phyloP scores from a whole-genome alignment of 1,139 yeast species.

The Yamadazyma dendronema region DNA sequence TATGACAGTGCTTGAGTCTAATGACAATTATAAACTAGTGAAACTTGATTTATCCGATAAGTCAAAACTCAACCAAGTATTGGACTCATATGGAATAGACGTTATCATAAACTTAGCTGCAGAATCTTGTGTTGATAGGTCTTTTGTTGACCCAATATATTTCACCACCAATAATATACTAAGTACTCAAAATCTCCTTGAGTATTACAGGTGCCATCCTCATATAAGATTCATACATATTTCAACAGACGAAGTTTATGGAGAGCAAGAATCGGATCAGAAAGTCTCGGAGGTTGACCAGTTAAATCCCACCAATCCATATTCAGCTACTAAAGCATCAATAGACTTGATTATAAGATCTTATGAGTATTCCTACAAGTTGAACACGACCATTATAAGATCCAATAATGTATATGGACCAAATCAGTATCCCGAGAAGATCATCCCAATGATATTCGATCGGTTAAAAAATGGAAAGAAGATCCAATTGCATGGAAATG shows the following conservation, averaged over 20 bases:
- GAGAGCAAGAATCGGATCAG: conserved; percentile 31
- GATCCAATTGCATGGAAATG: conserved; percentile 48
- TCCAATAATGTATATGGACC: conserved; percentile 60
- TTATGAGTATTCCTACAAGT: conserved; percentile 41
- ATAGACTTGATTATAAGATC: conserved; percentile 51
- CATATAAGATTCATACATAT: conserved; percentile 41
- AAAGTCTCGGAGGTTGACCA: conserved; percentile 34
- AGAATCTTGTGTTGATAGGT: conserved; percentile 56
- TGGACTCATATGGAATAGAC: conserved; percentile 21
- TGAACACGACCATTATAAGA: conserved; percentile 46
- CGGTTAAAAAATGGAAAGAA: conserved; percentile 17
- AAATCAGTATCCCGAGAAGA: conserved; percentile 55
- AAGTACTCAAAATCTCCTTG: conserved; percentile 52
- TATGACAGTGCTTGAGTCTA: conserved; percentile 15
- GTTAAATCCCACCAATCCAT: conserved; percentile 57
- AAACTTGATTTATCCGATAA: conserved; percentile 38
- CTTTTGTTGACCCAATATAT: conserved; percentile 45
- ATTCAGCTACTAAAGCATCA: conserved; percentile 60
- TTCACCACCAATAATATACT: conserved; percentile 50
- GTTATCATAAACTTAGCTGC: conserved; percentile 57
- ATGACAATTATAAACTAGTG: conserved; percentile 23
- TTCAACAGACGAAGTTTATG: conserved; percentile 66
- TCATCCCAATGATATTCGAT: conserved; percentile 38
- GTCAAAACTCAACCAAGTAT: conserved; percentile 12
- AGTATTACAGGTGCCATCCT: conserved; percentile 23